Conservation (phyloP, 164 flowering plant genomes). For the Dillenia turbinata region DNA sequence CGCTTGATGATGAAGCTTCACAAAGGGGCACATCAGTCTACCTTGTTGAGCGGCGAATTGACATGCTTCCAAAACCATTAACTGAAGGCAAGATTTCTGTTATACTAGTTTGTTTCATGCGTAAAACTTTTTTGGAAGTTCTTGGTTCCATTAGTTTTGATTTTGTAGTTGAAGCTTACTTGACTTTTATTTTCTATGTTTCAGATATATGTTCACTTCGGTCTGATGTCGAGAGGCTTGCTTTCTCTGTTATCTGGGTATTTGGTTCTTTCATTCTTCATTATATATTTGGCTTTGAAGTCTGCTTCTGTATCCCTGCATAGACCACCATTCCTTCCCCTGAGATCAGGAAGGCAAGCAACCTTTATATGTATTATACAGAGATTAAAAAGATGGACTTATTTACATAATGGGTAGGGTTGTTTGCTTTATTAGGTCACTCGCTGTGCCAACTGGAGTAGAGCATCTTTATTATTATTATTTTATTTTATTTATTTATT, state of each 20-base stretch:
- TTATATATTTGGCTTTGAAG: too few species aligned
- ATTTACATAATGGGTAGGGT: too few species aligned
- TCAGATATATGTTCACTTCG: constrained; percentile 97
- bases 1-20: constrained; percentile 92
- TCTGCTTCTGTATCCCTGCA: too few species aligned
- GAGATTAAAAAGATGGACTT: too few species aligned
- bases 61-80: constrained; percentile 99
- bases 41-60: constrained; percentile 97
- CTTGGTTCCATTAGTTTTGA: constrained; percentile 1
- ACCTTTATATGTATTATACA: too few species aligned
- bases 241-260: constrained; percentile 99
- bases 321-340: too few species aligned
- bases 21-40: constrained; percentile 98
- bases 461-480: too few species aligned
- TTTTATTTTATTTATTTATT: too few species aligned
- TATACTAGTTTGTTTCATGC: not conserved
- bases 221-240: constrained; percentile 94
- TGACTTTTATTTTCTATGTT: constrained; percentile 6
- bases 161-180: constrained; percentile 1
- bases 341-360: too few species aligned
- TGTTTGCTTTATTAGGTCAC: too few species aligned
- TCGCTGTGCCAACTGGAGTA: too few species aligned
- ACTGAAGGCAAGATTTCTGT: constrained; percentile 67
- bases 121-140: not conserved
- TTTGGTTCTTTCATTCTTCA: constrained; percentile 6